phyloP scores from a whole-genome alignment of 2,329 filamentous ascomycete species.

The Fusarium coicis region DNA sequence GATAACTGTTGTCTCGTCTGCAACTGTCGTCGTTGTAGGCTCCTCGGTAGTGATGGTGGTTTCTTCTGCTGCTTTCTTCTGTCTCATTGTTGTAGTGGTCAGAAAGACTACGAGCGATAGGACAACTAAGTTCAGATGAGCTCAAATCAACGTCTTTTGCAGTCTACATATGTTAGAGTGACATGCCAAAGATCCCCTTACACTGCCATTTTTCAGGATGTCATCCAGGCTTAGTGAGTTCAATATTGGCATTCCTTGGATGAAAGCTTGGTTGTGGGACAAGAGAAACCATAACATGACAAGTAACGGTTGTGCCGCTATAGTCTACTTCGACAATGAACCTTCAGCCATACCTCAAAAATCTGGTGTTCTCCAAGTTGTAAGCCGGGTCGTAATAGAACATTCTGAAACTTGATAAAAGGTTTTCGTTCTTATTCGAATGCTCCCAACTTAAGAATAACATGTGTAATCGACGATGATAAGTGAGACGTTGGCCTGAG shows the following conservation, averaged over 20 bases:
- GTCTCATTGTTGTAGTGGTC: background rate
- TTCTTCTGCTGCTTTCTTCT: background rate
- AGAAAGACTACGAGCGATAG: background rate
- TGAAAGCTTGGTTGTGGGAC: background rate
- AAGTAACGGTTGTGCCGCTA: too few relatives aligned
- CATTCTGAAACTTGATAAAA: background rate
- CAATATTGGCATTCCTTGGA: background rate
- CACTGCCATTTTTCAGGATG: background rate
- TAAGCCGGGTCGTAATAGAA: background rate
- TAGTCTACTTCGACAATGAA: background rate
- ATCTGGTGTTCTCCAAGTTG: background rate
- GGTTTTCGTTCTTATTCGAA: background rate
- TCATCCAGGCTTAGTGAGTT: background rate
- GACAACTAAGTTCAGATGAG: background rate
- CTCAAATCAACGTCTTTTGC: background rate
- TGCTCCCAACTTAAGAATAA: background rate
- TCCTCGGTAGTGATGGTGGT: background rate
- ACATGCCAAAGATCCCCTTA: background rate
- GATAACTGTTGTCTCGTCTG: background rate
- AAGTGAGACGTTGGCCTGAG: background rate
- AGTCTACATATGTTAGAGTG: background rate
- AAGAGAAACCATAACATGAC: background rate
- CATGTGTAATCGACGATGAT: background rate
- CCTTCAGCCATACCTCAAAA: background rate
- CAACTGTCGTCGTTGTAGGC: background rate